Evolutionary conservation across 2,329 filamentous ascomycete species (phyloP), one percentile per base, ranked within the genome.

Genomic region (Aureobasidium musti): DNA sequence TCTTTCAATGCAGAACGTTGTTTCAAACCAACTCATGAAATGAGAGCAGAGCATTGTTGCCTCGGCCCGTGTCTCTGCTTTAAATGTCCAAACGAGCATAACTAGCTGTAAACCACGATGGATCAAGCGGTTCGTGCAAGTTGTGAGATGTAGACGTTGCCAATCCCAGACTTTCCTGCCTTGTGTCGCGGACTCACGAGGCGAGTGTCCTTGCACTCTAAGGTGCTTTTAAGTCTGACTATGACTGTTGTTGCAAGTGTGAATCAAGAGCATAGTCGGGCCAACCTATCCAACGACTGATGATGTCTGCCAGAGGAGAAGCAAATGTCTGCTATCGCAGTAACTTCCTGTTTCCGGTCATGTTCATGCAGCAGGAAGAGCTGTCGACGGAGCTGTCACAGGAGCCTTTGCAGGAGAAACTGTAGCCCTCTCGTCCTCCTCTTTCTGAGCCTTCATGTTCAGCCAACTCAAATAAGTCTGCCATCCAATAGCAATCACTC

Each of bases 381-480:
- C 49, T 5, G 47, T 64, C 21, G 47, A 41, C 10, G 61, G 49
- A 1, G 30, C 47, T 0, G 47, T 64, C 49, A 33, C 43, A 26
- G 61, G 49, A 52, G 33, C 47, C 10, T 47, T 26, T 4, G 47
- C 49, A 30, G 30, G 21, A 26, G 49, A 41, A 21, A 19, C 19
- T 11, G 26, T 10, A 8, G 37, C 49, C 26, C 19, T 54, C n/a
- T 33, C 61, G 5, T 52, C 79, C 69, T 86, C 84, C 71, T 82
- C 80, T 57, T 81, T 80, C 76, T 92, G 91, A 1, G 91, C 91
- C 69, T 82, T 81, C 73, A 89, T 84, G 73, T 96, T 96, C 73
- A 96, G 77, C 77, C 87, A 90, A 71, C 88, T 91, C 72, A 97
- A 74, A 81, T 97, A 97, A 0, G 91, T 92, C 83, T 97, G 93